These are phyloP conservation scores for Alternaria gaisen DNA, from an alignment of 2,329 filamentous ascomycete species.

Conservation along the genomic window DNA sequence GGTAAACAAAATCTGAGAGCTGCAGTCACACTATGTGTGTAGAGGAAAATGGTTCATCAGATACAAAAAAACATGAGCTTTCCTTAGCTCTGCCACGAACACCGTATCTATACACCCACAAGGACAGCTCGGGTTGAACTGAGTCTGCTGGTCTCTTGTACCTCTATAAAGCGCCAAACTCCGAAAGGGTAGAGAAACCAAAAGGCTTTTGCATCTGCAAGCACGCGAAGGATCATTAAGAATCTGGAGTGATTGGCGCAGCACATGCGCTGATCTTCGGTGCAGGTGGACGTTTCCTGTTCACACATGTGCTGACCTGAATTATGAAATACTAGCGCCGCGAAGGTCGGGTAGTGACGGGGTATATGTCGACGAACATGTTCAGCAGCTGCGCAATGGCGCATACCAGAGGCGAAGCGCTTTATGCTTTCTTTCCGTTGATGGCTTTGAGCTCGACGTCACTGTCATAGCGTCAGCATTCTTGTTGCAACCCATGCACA, in stretches of 20 bases:
- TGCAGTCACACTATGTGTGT: not conserved
- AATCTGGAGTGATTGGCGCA: constrained; percentile 8
- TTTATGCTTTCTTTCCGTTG: constrained; percentile 59
- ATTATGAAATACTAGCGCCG: constrained; percentile 1
- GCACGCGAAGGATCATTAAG: constrained; percentile 1
- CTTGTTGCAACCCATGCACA: constrained; percentile 3
- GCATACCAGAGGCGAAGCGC: not conserved
- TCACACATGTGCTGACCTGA: not conserved
- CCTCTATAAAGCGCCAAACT: constrained; percentile 6
- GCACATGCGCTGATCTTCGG: constrained; percentile 4
- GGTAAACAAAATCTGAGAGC: not conserved
- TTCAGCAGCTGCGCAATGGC: constrained; percentile 6
- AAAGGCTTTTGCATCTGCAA: not conserved
- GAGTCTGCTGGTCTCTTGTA: constrained; percentile 2
- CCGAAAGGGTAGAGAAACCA: not conserved
- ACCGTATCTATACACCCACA: not conserved
- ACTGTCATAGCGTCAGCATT: constrained; percentile 53
- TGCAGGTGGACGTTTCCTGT: not conserved
- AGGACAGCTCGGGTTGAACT: constrained; percentile 2
- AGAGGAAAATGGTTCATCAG: not conserved
- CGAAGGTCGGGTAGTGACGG: constrained; percentile 19
- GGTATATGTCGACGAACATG: constrained; percentile 18
- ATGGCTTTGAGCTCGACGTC: constrained; percentile 75
- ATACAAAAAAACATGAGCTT: constrained; percentile 1
- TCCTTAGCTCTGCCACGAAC: not conserved